Percentiles rank a stretch among this genome's conserved stretches.
These are phyloP conservation scores for Phyllosticta capitalensis DNA, from an alignment of 2,329 filamentous ascomycete species.

Conservation along the genomic window DNA sequence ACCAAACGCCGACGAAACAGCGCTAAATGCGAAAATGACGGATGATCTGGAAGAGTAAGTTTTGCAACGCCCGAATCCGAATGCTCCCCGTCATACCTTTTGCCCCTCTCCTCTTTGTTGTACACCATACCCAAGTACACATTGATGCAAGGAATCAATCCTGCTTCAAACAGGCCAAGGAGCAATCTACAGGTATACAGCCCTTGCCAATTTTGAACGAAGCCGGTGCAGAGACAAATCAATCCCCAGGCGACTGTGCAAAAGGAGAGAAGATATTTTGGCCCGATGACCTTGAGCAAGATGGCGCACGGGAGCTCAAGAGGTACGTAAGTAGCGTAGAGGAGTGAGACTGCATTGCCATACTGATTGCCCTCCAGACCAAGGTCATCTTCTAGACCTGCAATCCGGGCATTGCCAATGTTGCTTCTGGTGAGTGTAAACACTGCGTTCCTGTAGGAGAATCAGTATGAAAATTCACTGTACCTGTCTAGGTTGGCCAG, in stretches of 20 bases:
- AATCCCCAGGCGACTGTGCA: slow-evolving; percentile 44
- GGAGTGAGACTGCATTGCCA: slow-evolving; percentile 43
- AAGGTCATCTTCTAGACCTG: slow-evolving; percentile 13
- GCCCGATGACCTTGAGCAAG: slow-evolving; percentile 49
- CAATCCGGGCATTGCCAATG: slow-evolving; percentile 35
- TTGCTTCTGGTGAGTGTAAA: slow-evolving; percentile 14
- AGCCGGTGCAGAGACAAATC: slow-evolving; percentile 42
- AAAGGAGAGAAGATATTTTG: slow-evolving; percentile 29
- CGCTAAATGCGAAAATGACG: slow-evolving; percentile 44
- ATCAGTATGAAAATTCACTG: not conserved
- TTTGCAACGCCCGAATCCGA: slow-evolving; percentile 45
- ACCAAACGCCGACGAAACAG: slow-evolving; percentile 50
- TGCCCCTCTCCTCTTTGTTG: slow-evolving; percentile 8
- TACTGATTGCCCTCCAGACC: slow-evolving; percentile 5
- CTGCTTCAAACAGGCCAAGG: slow-evolving; percentile 30
- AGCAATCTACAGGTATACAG: slow-evolving; percentile 38
- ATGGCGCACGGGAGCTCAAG: slow-evolving; percentile 50
- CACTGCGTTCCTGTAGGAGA: not conserved
- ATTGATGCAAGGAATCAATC: slow-evolving; percentile 12
- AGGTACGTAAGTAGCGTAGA: slow-evolving; percentile 46
- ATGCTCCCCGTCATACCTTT: slow-evolving; percentile 48
- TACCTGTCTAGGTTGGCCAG: slow-evolving; percentile 11
- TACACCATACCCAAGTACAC: slow-evolving; percentile 10
- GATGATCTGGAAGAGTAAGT: slow-evolving; percentile 6
- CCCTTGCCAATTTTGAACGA: slow-evolving; percentile 37